Conservation (phyloP, 352 stramenopile genomes). For the Pythium apleroticum region DNA sequence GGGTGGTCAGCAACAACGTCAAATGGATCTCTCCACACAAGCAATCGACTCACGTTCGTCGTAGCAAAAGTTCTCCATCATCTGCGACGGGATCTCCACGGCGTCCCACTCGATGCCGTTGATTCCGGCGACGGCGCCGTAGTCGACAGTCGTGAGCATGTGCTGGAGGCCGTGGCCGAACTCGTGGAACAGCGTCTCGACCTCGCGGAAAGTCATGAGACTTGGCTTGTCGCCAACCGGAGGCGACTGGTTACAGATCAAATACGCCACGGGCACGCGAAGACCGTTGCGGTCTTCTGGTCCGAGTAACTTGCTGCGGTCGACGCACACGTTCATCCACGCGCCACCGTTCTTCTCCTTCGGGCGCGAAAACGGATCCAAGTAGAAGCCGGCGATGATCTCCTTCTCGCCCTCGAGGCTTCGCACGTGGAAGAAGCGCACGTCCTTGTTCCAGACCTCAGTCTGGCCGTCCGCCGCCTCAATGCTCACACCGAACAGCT, state of each 20-base stretch:
- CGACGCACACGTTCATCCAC: constrained; percentile 98
- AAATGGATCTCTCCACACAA: neutral
- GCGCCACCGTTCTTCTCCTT: constrained; percentile 97
- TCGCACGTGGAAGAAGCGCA: constrained; percentile 95
- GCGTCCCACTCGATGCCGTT: constrained; percentile 99
- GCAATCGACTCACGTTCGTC: constrained; percentile 61
- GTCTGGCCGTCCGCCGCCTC: constrained; percentile 65
- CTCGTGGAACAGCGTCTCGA: constrained; percentile 96
- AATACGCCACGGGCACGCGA: constrained; percentile 94
- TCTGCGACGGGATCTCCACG: constrained; percentile 97
- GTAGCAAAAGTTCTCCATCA: constrained; percentile 99
- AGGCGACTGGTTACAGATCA: constrained; percentile 97
- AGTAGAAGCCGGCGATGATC: constrained; percentile 95
- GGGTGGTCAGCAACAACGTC: neutral
- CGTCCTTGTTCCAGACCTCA: constrained; percentile 94
- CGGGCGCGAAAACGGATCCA: constrained; percentile 97
- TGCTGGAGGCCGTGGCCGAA: constrained; percentile 98
- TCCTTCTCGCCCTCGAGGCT: constrained; percentile 70
- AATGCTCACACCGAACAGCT: constrained; percentile 95
- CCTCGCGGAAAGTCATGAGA: constrained; percentile 98
- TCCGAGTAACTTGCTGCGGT: constrained; percentile 89
- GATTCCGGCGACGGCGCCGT: constrained; percentile 96
- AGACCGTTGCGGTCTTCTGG: constrained; percentile 47
- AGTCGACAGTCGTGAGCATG: constrained; percentile 96
- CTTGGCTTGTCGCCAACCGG: constrained; percentile 92